Evolutionary conservation across 306 rosid species (phyloP).

Genomic region (Boehmeria nivea): DNA sequence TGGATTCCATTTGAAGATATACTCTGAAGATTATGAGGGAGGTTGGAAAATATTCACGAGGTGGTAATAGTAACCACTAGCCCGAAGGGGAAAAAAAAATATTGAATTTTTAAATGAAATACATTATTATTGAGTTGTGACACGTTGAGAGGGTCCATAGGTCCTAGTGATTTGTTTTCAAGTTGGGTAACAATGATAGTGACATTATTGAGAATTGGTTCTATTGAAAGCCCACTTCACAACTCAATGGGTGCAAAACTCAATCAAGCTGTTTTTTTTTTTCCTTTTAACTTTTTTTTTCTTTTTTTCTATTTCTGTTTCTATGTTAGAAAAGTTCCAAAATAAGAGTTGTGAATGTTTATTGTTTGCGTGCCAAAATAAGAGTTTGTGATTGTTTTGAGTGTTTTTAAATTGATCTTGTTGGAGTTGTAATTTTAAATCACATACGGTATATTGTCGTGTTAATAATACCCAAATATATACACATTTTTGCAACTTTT

Average conservation of each 20-base stretch:
- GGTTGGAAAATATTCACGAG: conserved; percentile 14
- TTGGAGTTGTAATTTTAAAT: too few species aligned
- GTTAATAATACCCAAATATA: too few species aligned
- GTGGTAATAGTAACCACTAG: neutral
- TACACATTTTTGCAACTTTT: too few species aligned
- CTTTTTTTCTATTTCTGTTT: too few species aligned
- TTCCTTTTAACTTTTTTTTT: too few species aligned
- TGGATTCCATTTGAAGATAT: neutral
- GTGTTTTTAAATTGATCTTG: too few species aligned
- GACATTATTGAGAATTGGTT: conserved; percentile 1
- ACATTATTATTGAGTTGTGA: conserved; percentile 1
- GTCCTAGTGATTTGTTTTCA: neutral
- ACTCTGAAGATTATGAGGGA: neutral
- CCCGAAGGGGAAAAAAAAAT: too few species aligned
- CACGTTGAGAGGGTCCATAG: conserved; percentile 11
- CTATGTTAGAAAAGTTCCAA: too few species aligned
- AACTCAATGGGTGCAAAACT: neutral
- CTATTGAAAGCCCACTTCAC: neutral
- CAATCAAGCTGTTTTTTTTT: neutral
- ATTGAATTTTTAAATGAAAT: neutral
- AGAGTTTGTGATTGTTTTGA: too few species aligned
- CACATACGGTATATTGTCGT: too few species aligned
- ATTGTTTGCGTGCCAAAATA: too few species aligned
- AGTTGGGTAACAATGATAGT: conserved; percentile 3
- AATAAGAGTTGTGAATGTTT: too few species aligned